Evolutionary conservation across 2,329 filamentous ascomycete species (phyloP), one percentile per base, ranked within the genome.

Genomic region (Hypomyces rosellus): DNA sequence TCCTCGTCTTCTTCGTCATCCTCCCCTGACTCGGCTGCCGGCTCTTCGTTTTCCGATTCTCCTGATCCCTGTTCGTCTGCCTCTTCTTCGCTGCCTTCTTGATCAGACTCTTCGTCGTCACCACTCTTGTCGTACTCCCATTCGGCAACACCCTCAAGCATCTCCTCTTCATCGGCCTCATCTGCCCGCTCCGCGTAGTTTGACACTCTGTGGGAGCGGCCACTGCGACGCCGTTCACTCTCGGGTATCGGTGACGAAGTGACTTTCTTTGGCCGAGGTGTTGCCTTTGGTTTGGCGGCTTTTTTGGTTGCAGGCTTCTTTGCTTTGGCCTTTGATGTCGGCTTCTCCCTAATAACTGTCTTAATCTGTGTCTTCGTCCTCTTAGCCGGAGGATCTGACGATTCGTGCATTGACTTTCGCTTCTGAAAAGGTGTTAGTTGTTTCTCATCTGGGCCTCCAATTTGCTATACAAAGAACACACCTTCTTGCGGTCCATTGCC

Each of bases 401-500:
- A 65, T 41, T 82, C 79, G 42, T 78, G 72, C 42, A 66, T 65
- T 3, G 75, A 76, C 63, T 81, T 82, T 46, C 80, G 77, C 62
- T 82, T 83, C 79, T 82, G 33, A 48, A 18, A 6, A 15, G 2
- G 39, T 40, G 33, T 18, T 38, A 39, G 11, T 3, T 8, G 16
- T 9, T 49, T 41, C 42, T 22, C 18, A 16, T n/a, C 4, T 15
- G 34, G 6, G 5, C n/a, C 14, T 11, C 13, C 33, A n/a, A 36
- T 3, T 22, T 14, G 34, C 3, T 5, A n/a, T n/a, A 12, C 41
- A 14, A 44, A 16, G 25, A 43, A 41, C 36, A 46, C 69, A 80
- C 79, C 74, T 85, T 89, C 66, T 95, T 84, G 60, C 84, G 83
- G 52, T 96, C 88, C 42, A 90, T 62, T 1, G 73, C 72, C 61